These are phyloP conservation scores for Ormosia emarginata DNA, from an alignment of 306 rosid species.

Conservation along the genomic window DNA sequence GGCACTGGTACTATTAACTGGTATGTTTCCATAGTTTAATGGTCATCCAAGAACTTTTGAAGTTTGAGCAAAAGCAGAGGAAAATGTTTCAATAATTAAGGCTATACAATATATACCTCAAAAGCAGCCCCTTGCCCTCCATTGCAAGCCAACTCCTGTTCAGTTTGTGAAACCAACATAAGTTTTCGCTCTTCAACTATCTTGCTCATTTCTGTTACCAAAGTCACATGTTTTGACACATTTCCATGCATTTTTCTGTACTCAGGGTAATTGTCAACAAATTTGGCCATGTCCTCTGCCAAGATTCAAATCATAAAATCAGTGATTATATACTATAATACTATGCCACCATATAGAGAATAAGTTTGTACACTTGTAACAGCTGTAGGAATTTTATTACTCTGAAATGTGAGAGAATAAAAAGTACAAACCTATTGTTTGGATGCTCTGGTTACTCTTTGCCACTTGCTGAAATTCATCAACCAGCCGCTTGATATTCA, in stretches of 20 bases:
- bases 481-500: conserved; percentile 90
- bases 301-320: conserved; percentile 31
- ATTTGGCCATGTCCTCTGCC: conserved; percentile 96
- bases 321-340: conserved; percentile 1
- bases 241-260: conserved; percentile 95
- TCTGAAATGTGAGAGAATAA: conserved; percentile 2
- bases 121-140: conserved; percentile 96
- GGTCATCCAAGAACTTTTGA: conserved; percentile 4
- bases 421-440: conserved; percentile 79
- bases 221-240: conserved; percentile 92
- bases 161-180: conserved; percentile 88
- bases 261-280: conserved; percentile 95
- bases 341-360: not conserved
- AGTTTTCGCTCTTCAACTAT: conserved; percentile 80
- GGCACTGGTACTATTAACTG: not conserved
- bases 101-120: conserved; percentile 54
- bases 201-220: conserved; percentile 96
- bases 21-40: not conserved
- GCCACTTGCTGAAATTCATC: conserved; percentile 93
- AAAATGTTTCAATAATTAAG: not conserved
- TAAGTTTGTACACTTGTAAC: not conserved
- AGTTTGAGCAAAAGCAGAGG: conserved; percentile 4
- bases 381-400: not conserved
- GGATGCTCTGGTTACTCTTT: conserved; percentile 88
- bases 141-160: conserved; percentile 95